These are phyloP conservation scores for Sphaerulina populicola DNA, from an alignment of 2,329 filamentous ascomycete species.

Conservation along the genomic window DNA sequence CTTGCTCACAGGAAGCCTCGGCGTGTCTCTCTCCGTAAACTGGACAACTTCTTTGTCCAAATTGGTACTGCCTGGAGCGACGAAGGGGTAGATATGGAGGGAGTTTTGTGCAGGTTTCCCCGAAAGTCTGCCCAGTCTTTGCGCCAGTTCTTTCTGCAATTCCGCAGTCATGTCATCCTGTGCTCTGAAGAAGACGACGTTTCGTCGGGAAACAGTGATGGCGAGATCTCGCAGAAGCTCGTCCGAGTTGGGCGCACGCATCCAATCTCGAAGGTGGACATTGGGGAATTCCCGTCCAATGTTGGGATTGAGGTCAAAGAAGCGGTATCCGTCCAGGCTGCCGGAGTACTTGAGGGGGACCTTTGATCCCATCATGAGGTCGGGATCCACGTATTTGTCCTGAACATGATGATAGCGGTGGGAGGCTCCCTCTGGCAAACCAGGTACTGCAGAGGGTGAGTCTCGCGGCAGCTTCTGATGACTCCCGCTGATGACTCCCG, in stretches of 20 bases:
- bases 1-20: constrained; percentile 49
- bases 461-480: too few species aligned
- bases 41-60: constrained; percentile 48
- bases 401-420: too few species aligned
- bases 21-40: constrained; percentile 45
- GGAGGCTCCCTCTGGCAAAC: too few species aligned
- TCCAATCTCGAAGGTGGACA: constrained; percentile 31
- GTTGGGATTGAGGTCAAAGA: constrained; percentile 44
- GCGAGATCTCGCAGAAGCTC: constrained; percentile 36
- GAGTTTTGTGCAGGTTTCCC: constrained; percentile 51
- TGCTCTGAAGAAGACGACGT: constrained; percentile 60
- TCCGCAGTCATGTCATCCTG: constrained; percentile 50
- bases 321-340: constrained; percentile 38
- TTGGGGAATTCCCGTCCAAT: constrained; percentile 45
- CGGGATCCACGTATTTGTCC: too few species aligned
- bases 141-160: constrained; percentile 56
- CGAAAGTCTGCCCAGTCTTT: constrained; percentile 51
- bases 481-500: too few species aligned
- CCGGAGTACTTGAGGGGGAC: constrained; percentile 31
- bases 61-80: constrained; percentile 8
- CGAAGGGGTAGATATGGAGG: constrained; percentile 48
- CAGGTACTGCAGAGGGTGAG: too few species aligned
- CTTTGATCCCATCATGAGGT: too few species aligned
- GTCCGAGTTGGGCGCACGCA: too few species aligned
- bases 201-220: constrained; percentile 58